Conservation (phyloP, 306 rosid species). For the Casuarina cunninghamiana region DNA sequence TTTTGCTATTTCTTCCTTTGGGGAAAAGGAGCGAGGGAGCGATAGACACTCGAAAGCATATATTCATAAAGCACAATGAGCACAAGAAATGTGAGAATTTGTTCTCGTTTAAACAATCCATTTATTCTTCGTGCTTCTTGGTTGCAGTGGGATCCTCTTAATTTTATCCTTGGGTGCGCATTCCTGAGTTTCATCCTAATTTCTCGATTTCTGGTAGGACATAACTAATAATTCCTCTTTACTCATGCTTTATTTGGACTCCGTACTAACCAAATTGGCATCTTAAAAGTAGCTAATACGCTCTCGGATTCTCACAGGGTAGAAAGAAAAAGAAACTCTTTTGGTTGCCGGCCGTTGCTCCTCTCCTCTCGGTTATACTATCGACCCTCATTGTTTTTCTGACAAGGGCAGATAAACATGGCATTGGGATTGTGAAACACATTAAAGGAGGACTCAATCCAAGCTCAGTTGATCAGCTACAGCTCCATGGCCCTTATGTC, state of each 20-base stretch:
- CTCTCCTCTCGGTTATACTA: slow-evolving; percentile 60
- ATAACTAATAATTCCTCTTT: not conserved
- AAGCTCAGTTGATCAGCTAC: slow-evolving; percentile 57
- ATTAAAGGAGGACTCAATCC: slow-evolving; percentile 80
- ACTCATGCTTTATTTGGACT: not conserved
- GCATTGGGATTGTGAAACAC: slow-evolving; percentile 75
- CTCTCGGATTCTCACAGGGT: slow-evolving; percentile 39
- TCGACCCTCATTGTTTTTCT: slow-evolving; percentile 68
- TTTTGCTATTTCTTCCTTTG: not conserved
- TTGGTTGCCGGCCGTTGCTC: slow-evolving; percentile 82
- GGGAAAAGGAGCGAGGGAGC: not conserved
- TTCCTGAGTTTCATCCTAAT: slow-evolving; percentile 69
- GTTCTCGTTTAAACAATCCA: slow-evolving; percentile 4
- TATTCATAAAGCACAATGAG: slow-evolving; percentile 14
- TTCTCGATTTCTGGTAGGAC: slow-evolving; percentile 60
- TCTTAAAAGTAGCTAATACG: not conserved
- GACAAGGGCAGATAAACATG: slow-evolving; percentile 60
- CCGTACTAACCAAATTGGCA: not conserved
- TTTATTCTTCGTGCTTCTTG: slow-evolving; percentile 5
- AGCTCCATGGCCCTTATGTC: slow-evolving; percentile 41
- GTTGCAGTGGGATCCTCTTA: slow-evolving; percentile 73
- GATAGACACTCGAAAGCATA: not conserved
- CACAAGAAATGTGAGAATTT: slow-evolving; percentile 23
- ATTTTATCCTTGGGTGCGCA: slow-evolving; percentile 61
- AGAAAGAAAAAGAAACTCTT: slow-evolving; percentile 62